Percentiles rank a stretch among this genome's conserved stretches.
phyloP scores from a whole-genome alignment of 371 early-diverging fungal species.

The Actinomortierella ambigua region DNA sequence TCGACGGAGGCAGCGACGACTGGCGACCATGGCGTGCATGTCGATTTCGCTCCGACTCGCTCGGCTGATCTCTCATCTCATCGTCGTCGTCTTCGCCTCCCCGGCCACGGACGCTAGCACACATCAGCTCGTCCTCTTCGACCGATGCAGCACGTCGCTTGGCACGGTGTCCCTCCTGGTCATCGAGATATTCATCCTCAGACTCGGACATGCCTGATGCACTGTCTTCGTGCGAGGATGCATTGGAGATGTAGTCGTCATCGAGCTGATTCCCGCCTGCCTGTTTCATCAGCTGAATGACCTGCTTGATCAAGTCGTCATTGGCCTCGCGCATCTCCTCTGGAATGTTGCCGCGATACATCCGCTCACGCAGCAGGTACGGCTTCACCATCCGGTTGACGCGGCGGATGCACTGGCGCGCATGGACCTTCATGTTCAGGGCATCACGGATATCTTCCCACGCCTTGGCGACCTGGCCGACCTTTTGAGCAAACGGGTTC shows the following conservation, averaged over 20 bases:
- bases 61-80: constrained; percentile 20
- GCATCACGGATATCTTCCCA: constrained; percentile 46
- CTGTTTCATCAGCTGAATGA: constrained; percentile 36
- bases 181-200: constrained; percentile 14
- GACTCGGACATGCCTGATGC: constrained; percentile 15
- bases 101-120: background rate
- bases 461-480: constrained; percentile 44
- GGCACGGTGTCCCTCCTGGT: background rate
- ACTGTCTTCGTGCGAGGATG: constrained; percentile 19
- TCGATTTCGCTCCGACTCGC: constrained; percentile 17
- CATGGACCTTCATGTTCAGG: constrained; percentile 41
- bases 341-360: constrained; percentile 44
- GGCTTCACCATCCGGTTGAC: constrained; percentile 45
- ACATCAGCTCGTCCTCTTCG: constrained; percentile 12
- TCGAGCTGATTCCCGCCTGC: constrained; percentile 24
- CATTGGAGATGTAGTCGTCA: constrained; percentile 28
- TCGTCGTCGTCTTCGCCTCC: constrained; percentile 21
- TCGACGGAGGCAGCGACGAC: no score
- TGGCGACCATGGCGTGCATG: constrained; percentile 1
- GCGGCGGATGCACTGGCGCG: constrained; percentile 39
- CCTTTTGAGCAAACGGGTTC: constrained; percentile 43
- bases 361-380: constrained; percentile 31
- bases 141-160: constrained; percentile 1
- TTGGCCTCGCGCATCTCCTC: constrained; percentile 37
- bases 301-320: constrained; percentile 42